Conservation (phyloP, 768 basidiomycete species). For the Suillus subluteus region DNA sequence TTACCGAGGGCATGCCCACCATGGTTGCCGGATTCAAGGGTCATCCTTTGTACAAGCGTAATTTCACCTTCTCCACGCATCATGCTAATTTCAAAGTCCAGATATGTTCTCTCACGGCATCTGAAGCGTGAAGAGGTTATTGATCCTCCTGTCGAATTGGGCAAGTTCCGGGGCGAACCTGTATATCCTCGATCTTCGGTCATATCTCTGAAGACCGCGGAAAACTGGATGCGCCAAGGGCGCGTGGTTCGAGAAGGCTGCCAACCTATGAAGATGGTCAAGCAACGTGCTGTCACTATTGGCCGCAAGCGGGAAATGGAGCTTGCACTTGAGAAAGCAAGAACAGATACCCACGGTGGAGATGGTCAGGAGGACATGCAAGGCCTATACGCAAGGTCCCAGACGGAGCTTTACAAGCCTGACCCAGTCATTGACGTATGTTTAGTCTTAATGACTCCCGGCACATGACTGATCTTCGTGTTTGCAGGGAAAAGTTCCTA, state of each 20-base stretch:
- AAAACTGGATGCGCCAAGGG: slow-evolving; percentile 94
- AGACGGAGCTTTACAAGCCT: slow-evolving; percentile 83
- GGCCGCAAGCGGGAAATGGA: slow-evolving; percentile 76
- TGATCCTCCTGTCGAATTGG: slow-evolving; percentile 78
- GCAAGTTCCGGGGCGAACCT: slow-evolving; percentile 90
- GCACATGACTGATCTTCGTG: slow-evolving; percentile 12
- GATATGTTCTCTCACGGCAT: slow-evolving; percentile 86
- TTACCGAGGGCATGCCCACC: slow-evolving; percentile 92
- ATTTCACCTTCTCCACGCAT: slow-evolving; percentile 11
- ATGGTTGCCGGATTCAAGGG: slow-evolving; percentile 92
- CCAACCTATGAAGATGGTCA: slow-evolving; percentile 90
- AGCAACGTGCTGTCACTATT: slow-evolving; percentile 82
- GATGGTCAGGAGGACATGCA: slow-evolving; percentile 71
- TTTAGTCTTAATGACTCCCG: slow-evolving; percentile 12
- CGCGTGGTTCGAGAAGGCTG: slow-evolving; percentile 69
- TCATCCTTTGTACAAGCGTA: slow-evolving; percentile 76
- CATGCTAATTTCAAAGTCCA: slow-evolving; percentile 32
- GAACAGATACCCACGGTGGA: slow-evolving; percentile 39
- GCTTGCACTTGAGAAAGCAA: slow-evolving; percentile 47
- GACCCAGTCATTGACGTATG: slow-evolving; percentile 80
- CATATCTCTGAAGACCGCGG: slow-evolving; percentile 84
- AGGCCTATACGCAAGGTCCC: slow-evolving; percentile 81
- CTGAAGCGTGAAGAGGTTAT: slow-evolving; percentile 88
- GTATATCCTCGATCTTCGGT: slow-evolving; percentile 89
- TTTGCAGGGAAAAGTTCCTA: slow-evolving; percentile 84